These are phyloP conservation scores for Axilococcus clingmanii DNA, from an alignment of 139 green algal genomes.

Conservation along the genomic window DNA sequence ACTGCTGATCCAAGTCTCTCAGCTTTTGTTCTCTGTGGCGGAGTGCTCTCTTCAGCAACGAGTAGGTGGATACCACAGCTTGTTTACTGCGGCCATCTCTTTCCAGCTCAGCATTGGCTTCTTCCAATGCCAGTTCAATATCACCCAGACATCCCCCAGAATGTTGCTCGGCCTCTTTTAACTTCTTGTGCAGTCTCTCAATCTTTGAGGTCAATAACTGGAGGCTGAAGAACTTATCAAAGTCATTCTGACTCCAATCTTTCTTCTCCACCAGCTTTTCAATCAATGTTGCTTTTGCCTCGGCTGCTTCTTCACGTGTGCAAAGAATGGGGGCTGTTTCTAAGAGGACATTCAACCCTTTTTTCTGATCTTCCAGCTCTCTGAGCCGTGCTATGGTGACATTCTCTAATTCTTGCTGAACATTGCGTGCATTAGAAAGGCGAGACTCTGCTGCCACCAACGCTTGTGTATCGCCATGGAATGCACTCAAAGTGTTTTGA, in stretches of 20 bases:
- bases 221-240: not conserved
- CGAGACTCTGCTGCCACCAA: not conserved
- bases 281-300: not conserved
- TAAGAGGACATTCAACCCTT: too few relatives aligned
- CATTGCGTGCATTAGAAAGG: too few relatives aligned
- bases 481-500: not conserved
- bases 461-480: not conserved
- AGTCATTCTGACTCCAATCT: conserved; percentile 12
- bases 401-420: too few relatives aligned
- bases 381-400: too few relatives aligned
- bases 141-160: conserved; percentile 22
- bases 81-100: not conserved
- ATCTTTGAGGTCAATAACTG: conserved; percentile 18
- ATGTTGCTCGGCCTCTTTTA: conserved; percentile 20
- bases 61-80: not conserved
- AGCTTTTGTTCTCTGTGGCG: conserved; percentile 1
- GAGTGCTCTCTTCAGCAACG: not conserved
- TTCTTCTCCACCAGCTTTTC: conserved; percentile 8
- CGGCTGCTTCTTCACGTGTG: conserved; percentile 9
- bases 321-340: too few relatives aligned
- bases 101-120: conserved; percentile 1
- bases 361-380: too few relatives aligned
- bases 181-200: conserved; percentile 19
- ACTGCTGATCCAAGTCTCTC: conserved; percentile 9
- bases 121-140: conserved; percentile 11